Evolutionary conservation across 306 rosid species (phyloP), one percentile per base, ranked within the genome.

Genomic region (Prunus fruticosa): DNA sequence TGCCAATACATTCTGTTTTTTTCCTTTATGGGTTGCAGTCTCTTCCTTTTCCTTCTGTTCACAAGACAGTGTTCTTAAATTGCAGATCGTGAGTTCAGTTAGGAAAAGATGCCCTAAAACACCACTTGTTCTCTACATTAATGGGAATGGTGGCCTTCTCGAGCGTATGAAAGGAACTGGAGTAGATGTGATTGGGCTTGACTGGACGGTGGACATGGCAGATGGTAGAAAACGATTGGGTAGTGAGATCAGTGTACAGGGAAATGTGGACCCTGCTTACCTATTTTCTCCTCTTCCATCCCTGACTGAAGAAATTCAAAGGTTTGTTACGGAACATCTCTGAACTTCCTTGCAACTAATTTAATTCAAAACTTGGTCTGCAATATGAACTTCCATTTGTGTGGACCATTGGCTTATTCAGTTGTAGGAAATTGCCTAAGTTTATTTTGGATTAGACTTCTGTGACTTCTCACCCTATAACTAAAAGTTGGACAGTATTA

Each of bases 141-240:
- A 92, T 65, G 98, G 98, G 81, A 92, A 95, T 57, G 98, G 98
- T 20, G 98, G 98, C 53, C 89, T 92, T 79, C 98, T 95, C 11
- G 98, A 92, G 87, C 97, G 92, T 30, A 92, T 95, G 97, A 86
- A 88, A 79, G 97, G 89, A 50, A 87, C 87, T 27, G 97, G 93
- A 30, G 98, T 90, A 38, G 97, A 95, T 74, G 97, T 95, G 68
- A 89, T 95, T 75, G 98, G 98, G 67, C 86, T 95, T 63, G 98
- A 95, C 82, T 92, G 98, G 98, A 95, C 97, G 0, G 93, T 95
- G 47, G 98, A 95, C 88, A 95, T 95, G 93, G 96, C 89, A 56
- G 98, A 95, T 65, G 97, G 97, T 79, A 92, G 96, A 82, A 87
- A 79, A 74, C 87, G 97, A 84, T 77, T 92, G 78, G 98, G 97